Conservation (phyloP, 2,329 filamentous ascomycete genomes). For the Chaetomium sp. region DNA sequence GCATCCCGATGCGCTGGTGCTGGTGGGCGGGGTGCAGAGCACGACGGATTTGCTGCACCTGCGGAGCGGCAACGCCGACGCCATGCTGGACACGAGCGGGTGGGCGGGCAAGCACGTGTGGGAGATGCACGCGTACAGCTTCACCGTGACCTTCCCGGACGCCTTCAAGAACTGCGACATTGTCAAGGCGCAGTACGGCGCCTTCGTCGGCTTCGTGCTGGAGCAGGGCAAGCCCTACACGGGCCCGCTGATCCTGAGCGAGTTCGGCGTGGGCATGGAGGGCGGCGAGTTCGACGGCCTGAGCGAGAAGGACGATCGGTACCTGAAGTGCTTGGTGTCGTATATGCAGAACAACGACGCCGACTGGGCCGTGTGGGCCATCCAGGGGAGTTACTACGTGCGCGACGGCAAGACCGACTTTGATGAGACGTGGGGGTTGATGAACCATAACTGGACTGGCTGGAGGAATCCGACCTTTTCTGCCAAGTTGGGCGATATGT, state of each 20-base stretch:
- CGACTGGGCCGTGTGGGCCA: slow-evolving; percentile 62
- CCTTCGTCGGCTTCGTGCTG: slow-evolving; percentile 55
- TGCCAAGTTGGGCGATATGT: slow-evolving; percentile 44
- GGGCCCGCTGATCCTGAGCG: slow-evolving; percentile 58
- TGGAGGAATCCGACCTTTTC: slow-evolving; percentile 45
- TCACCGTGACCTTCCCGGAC: slow-evolving; percentile 52
- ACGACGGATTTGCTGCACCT: slow-evolving; percentile 56
- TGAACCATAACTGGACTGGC: slow-evolving; percentile 43
- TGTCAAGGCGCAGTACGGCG: slow-evolving; percentile 49
- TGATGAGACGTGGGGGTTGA: slow-evolving; percentile 55
- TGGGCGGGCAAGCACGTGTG: slow-evolving; percentile 59
- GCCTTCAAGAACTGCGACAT: slow-evolving; percentile 47
- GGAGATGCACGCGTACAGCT: slow-evolving; percentile 62
- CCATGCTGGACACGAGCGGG: slow-evolving; percentile 46
- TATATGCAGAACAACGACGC: slow-evolving; percentile 59
- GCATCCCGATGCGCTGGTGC: slow-evolving; percentile 55
- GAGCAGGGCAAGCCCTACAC: slow-evolving; percentile 51
- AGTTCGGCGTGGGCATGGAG: slow-evolving; percentile 58
- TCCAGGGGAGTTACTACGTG: slow-evolving; percentile 62
- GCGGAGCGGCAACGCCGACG: slow-evolving; percentile 34
- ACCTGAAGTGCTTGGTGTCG: slow-evolving; percentile 54
- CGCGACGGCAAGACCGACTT: slow-evolving; percentile 52
- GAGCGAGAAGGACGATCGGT: slow-evolving; percentile 48
- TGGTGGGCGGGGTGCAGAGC: slow-evolving; percentile 57
- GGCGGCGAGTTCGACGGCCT: slow-evolving; percentile 48